Evolutionary conservation across 345 rosid species (phyloP).

Genomic region (Triadica sebifera): DNA sequence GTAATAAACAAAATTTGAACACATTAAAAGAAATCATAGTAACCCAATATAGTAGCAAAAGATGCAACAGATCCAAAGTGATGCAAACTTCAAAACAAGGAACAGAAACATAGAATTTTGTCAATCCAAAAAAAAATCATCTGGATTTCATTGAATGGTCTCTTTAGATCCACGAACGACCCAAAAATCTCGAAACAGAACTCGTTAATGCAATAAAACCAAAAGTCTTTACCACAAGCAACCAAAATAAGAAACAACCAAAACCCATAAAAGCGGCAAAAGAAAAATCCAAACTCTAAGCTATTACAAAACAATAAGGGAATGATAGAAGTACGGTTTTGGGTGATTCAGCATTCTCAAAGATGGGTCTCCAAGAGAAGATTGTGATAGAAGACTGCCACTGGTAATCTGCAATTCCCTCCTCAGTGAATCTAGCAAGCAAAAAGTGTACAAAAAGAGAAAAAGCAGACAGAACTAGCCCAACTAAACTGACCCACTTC

Average conservation of each 20-base stretch:
- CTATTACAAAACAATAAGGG: slow-evolving; percentile 8
- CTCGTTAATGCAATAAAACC: neutral
- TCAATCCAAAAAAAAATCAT: slow-evolving; percentile 7
- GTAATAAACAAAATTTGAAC: neutral
- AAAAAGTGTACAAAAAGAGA: slow-evolving; percentile 76
- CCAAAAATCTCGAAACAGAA: neutral
- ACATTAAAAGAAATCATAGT: neutral
- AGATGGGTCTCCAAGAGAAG: slow-evolving; percentile 96
- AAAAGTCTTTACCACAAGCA: neutral
- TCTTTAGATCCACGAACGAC: slow-evolving; percentile 24
- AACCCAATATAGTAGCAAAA: slow-evolving; percentile 12
- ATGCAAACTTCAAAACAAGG: neutral
- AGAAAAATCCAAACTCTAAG: neutral
- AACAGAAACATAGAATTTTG: neutral
- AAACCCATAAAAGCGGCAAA: slow-evolving; percentile 9
- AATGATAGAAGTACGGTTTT: slow-evolving; percentile 37
- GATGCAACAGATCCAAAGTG: slow-evolving; percentile 14
- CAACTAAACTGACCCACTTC: slow-evolving; percentile 85
- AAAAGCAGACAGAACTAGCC: slow-evolving; percentile 66
- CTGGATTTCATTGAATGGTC: slow-evolving; percentile 7
- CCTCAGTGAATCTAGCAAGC: slow-evolving; percentile 78
- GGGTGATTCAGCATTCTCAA: slow-evolving; percentile 52
- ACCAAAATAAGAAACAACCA: slow-evolving; percentile 3
- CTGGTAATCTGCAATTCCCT: slow-evolving; percentile 73
- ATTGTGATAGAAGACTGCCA: slow-evolving; percentile 76